Conservation (phyloP, 805 yeast genomes). For the Barnettozyma populi region DNA sequence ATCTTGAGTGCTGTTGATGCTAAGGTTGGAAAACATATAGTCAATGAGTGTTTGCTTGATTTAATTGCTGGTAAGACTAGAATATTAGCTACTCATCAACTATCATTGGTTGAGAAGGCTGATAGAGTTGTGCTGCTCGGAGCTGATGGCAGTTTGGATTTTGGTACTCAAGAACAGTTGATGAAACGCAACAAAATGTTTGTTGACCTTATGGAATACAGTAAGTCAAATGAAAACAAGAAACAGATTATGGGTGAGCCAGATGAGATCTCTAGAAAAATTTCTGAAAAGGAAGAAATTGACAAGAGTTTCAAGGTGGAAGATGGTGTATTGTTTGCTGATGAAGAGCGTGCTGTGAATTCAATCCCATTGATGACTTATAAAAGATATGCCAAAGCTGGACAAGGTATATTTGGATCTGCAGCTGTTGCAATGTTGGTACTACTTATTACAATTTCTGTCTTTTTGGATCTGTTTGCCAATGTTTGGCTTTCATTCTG, state of each 20-base stretch:
- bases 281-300: too few relatives aligned
- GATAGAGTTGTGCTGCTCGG: constrained; percentile 64
- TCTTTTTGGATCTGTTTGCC: constrained; percentile 52
- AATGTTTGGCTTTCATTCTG: constrained; percentile 78
- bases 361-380: constrained; percentile 31
- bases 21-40: constrained; percentile 68
- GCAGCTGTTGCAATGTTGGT: constrained; percentile 22
- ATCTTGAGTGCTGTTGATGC: constrained; percentile 69
- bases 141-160: constrained; percentile 47
- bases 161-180: constrained; percentile 58
- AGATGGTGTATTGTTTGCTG: constrained; percentile 12
- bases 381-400: constrained; percentile 27
- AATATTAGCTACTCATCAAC: constrained; percentile 77
- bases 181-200: constrained; percentile 40
- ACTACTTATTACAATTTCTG: constrained; percentile 25
- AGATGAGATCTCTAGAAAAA: too few relatives aligned
- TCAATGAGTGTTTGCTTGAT: constrained; percentile 59
- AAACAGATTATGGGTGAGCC: too few relatives aligned
- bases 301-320: constrained; percentile 10
- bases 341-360: constrained; percentile 35
- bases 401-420: constrained; percentile 39
- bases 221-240: neutral
- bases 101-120: constrained; percentile 54
- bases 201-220: constrained; percentile 40
- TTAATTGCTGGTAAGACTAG: constrained; percentile 53